phyloP scores from a whole-genome alignment of 1,139 yeast species.

The Petasospora fabianii region DNA sequence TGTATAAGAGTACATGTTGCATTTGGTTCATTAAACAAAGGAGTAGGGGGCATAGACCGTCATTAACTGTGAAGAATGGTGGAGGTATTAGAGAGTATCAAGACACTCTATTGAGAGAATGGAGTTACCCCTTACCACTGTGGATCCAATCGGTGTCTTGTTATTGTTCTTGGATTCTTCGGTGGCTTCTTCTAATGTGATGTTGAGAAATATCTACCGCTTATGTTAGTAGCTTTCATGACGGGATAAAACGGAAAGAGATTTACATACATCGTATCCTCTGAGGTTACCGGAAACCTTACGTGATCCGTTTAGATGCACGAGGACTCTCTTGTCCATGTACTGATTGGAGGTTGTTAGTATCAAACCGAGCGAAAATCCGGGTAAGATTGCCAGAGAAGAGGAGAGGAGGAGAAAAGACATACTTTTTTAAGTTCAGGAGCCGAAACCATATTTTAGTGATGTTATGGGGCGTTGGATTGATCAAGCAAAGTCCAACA shows the following conservation, averaged over 20 bases:
- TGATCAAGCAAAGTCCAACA: no score
- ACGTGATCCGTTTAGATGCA: slow-evolving; percentile 73
- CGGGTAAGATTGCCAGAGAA: no score
- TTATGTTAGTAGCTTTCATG: slow-evolving; percentile 8
- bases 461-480: no score
- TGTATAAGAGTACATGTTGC: neutral
- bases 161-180: slow-evolving; percentile 51
- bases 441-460: slow-evolving; percentile 65
- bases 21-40: neutral
- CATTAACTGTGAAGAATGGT: neutral
- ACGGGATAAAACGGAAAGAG: neutral
- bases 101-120: slow-evolving; percentile 51
- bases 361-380: neutral
- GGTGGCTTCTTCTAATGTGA: slow-evolving; percentile 70
- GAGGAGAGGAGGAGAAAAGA: no score
- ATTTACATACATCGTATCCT: slow-evolving; percentile 69
- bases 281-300: slow-evolving; percentile 67
- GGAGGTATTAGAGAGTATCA: slow-evolving; percentile 27
- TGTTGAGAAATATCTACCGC: slow-evolving; percentile 56
- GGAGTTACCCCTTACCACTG: slow-evolving; percentile 56
- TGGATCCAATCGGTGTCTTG: slow-evolving; percentile 53
- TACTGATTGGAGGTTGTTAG: slow-evolving; percentile 40
- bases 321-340: slow-evolving; percentile 67
- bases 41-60: neutral
- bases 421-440: slow-evolving; percentile 58